These are phyloP conservation scores for Pseudonitzschia multiseries DNA, from an alignment of 108 stramenopile genomes.

Conservation along the genomic window DNA sequence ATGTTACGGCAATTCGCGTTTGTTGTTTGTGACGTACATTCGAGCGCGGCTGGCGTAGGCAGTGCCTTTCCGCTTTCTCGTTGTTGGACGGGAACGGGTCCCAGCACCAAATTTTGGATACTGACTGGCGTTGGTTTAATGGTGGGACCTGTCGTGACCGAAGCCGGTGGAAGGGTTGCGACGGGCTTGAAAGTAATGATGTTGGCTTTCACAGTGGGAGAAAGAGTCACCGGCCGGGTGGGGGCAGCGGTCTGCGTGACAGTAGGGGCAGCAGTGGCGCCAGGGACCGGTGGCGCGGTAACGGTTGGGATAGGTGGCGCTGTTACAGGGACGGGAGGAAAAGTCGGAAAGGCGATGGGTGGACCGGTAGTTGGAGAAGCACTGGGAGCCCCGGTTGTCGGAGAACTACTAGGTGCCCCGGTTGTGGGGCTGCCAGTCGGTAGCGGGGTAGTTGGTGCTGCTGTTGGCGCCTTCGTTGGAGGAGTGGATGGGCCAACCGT, in stretches of 20 bases:
- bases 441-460: neutral
- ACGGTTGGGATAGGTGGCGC: neutral
- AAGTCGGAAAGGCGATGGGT: no score
- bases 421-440: neutral
- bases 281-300: neutral
- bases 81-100: neutral
- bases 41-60: neutral
- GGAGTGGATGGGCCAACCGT: neutral
- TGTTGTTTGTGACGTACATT: neutral
- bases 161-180: neutral
- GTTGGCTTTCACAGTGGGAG: neutral
- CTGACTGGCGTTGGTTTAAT: neutral
- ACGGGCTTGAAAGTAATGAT: neutral
- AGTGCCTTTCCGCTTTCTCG: neutral
- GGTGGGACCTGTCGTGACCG: neutral
- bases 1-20: no score
- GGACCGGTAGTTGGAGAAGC: neutral
- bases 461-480: neutral
- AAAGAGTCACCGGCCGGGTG: neutral
- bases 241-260: neutral
- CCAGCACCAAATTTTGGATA: neutral
- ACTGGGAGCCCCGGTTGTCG: neutral
- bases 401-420: neutral
- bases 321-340: neutral
- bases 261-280: neutral